Evolutionary conservation across 208 protist genomes (phyloP).

Genomic region (Crithidia bombi): DNA sequence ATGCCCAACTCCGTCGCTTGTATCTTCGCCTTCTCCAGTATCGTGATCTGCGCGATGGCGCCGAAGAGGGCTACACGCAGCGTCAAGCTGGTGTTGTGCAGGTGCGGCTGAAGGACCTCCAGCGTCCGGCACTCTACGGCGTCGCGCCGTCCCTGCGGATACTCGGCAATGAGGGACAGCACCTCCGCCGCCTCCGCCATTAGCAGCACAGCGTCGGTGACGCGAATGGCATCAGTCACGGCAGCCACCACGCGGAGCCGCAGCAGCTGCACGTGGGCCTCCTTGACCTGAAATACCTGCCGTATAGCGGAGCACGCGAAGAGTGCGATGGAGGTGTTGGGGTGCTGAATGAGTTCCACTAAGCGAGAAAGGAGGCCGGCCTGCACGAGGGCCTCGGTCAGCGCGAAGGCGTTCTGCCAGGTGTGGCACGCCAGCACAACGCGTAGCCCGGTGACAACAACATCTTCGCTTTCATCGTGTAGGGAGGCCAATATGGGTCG

Average conservation of each 20-base stretch:
- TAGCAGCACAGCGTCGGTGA: slow-evolving; percentile 48
- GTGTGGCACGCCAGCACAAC: slow-evolving; percentile 66
- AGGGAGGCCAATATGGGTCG: slow-evolving; percentile 44
- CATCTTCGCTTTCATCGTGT: slow-evolving; percentile 51
- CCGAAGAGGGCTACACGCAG: slow-evolving; percentile 66
- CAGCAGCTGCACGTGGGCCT: slow-evolving; percentile 70
- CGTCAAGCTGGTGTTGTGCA: slow-evolving; percentile 66
- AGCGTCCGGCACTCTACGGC: slow-evolving; percentile 56
- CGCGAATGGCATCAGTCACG: slow-evolving; percentile 46
- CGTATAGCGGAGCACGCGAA: slow-evolving; percentile 61
- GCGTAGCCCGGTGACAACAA: slow-evolving; percentile 66
- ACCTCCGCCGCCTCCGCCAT: slow-evolving; percentile 72
- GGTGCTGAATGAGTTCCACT: slow-evolving; percentile 43
- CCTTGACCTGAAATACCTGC: slow-evolving; percentile 74
- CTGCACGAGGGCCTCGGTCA: slow-evolving; percentile 54
- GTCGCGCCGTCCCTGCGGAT: slow-evolving; percentile 58
- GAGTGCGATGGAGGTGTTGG: slow-evolving; percentile 47
- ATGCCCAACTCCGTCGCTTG: slow-evolving; percentile 65
- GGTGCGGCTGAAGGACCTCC: slow-evolving; percentile 45
- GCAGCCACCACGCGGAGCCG: slow-evolving; percentile 39
- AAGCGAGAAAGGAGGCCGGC: slow-evolving; percentile 45
- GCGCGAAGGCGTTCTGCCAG: slow-evolving; percentile 59
- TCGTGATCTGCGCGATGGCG: slow-evolving; percentile 76
- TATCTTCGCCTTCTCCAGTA: slow-evolving; percentile 75
- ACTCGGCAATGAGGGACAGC: slow-evolving; percentile 53